Conservation (phyloP, 129 eudicot genomes). For the Chrysanthemum makinoi region DNA sequence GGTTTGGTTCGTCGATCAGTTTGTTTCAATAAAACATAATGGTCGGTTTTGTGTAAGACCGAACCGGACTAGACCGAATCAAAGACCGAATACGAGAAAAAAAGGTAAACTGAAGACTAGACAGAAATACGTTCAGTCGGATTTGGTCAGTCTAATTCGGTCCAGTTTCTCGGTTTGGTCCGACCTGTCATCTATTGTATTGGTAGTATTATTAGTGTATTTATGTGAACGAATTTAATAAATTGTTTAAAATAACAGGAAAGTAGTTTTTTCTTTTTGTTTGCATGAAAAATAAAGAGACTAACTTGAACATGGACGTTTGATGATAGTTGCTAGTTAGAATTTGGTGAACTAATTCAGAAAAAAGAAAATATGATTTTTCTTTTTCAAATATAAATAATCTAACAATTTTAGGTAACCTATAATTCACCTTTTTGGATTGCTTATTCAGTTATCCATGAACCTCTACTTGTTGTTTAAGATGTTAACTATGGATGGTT, state of each 20-base stretch:
- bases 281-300: background rate
- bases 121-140: too few species aligned
- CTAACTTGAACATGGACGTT: constrained; percentile 33
- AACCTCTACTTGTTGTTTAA: background rate
- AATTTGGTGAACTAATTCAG: constrained; percentile 71
- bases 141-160: too few species aligned
- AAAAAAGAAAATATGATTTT: constrained; percentile 15
- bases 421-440: constrained; percentile 27
- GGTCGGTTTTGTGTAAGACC: too few species aligned
- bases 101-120: too few species aligned
- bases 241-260: background rate
- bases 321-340: constrained; percentile 45
- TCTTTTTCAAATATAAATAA: background rate
- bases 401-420: constrained; percentile 32
- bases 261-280: background rate
- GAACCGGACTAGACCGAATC: too few species aligned
- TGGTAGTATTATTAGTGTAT: too few species aligned
- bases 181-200: too few species aligned
- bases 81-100: too few species aligned
- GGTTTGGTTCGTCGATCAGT: too few species aligned
- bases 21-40: too few species aligned
- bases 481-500: background rate
- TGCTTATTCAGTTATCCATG: constrained; percentile 16
- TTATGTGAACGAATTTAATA: too few species aligned
- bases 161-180: too few species aligned